phyloP scores from a whole-genome alignment of 192 early-diverging fungal genomes.

The Coemansia javaensis region DNA sequence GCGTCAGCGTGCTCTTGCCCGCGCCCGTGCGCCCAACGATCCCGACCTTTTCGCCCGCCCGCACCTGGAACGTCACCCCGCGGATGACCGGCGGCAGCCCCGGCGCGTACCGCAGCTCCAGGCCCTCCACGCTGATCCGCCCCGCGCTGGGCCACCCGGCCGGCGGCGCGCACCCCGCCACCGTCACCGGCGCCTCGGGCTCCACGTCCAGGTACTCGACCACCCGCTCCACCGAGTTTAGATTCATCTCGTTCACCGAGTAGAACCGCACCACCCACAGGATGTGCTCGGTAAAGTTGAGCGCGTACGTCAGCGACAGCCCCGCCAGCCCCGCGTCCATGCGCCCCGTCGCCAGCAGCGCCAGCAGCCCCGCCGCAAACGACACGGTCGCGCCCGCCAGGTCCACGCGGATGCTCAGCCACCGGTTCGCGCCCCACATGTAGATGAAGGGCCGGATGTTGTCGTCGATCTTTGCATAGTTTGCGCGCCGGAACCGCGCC shows the following conservation, averaged over 20 bases:
- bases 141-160: conserved; percentile 65
- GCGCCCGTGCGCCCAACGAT: conserved; percentile 86
- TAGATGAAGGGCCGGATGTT: conserved; percentile 80
- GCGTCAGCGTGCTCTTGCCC: conserved; percentile 68
- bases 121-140: conserved; percentile 60
- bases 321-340: conserved; percentile 85
- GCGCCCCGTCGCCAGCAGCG: conserved; percentile 47
- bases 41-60: conserved; percentile 74
- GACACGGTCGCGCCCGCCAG: conserved; percentile 44
- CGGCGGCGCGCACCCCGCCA: conserved; percentile 42
- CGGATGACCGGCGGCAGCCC: conserved; percentile 63
- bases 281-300: conserved; percentile 73
- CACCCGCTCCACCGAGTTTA: conserved; percentile 83
- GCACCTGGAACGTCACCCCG: conserved; percentile 66
- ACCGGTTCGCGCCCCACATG: conserved; percentile 82
- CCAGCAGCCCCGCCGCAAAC: conserved; percentile 62
- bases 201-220: conserved; percentile 74
- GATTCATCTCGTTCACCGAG: conserved; percentile 73
- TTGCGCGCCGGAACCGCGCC: conserved; percentile 50
- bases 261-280: conserved; percentile 76
- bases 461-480: conserved; percentile 57
- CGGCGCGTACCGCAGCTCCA: conserved; percentile 66
- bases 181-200: conserved; percentile 63
- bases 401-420: conserved; percentile 81
- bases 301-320: conserved; percentile 71